These are phyloP conservation scores for Kodamaea fungicola DNA, from an alignment of 1,139 yeast species.

Conservation along the genomic window DNA sequence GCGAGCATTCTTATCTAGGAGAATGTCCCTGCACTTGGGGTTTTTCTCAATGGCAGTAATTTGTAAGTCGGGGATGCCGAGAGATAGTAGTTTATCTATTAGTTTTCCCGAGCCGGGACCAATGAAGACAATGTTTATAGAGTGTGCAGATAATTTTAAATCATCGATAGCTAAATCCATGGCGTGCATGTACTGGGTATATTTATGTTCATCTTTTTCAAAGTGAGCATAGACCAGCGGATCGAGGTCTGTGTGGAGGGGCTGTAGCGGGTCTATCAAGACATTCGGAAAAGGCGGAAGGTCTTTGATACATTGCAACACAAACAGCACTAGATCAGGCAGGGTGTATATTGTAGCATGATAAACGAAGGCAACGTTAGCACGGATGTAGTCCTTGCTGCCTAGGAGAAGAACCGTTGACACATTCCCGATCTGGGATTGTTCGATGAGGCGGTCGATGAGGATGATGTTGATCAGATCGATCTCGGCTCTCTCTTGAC, in stretches of 20 bases:
- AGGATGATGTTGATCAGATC: too few species aligned
- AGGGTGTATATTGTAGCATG: too few species aligned
- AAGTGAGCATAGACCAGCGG: slow-evolving; percentile 62
- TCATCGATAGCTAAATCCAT: slow-evolving; percentile 52
- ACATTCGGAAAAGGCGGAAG: slow-evolving; percentile 5
- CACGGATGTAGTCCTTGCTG: too few species aligned
- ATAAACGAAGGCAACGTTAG: too few species aligned
- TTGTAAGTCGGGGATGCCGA: slow-evolving; percentile 15
- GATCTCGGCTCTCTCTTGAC: too few species aligned
- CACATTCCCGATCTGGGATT: too few species aligned
- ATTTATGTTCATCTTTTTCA: slow-evolving; percentile 67
- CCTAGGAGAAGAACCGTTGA: too few species aligned
- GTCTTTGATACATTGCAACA: too few species aligned
- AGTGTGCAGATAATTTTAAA: slow-evolving; percentile 6
- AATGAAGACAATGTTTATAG: slow-evolving; percentile 48
- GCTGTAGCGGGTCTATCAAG: slow-evolving; percentile 60
- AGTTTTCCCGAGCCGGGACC: slow-evolving; percentile 92
- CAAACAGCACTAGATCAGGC: too few species aligned
- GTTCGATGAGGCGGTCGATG: too few species aligned
- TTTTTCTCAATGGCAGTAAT: slow-evolving; percentile 61
- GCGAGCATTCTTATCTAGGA: slow-evolving; percentile 38
- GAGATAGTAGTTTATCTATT: slow-evolving; percentile 48
- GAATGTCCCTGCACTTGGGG: slow-evolving; percentile 50
- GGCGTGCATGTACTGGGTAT: slow-evolving; percentile 64
- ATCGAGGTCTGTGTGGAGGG: slow-evolving; percentile 55